Base-by-base conservation (phyloP, 306 rosid genomes). In the Acacia acuminata region DNA sequence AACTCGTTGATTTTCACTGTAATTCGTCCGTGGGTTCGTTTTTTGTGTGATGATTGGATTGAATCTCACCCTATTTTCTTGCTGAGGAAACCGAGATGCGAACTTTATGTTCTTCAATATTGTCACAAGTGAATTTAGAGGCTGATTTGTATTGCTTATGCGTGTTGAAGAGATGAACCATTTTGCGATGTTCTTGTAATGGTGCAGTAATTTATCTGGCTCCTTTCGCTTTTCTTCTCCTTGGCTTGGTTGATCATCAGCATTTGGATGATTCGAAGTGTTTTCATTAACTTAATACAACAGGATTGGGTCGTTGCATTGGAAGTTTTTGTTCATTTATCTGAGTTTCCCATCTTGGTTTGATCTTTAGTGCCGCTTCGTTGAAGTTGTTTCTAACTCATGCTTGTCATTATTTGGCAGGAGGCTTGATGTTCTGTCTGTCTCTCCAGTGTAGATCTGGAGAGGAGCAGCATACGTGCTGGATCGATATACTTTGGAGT, bases 381-480 rank as follows among this genome's bases (percentile, higher is more conserved):
- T 43, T 44, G 75, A 43, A 71, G 55, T 27, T 47, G 30, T 15
- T 19, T 47, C 60, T 72, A 25, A 72, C 30, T 5, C 24, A 74
- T 22, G 24, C 3, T 4, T 67, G 65, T 76, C 69, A 44, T 51
- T 72, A 5, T 83, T 88, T 78, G 73, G 80, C 91, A 89, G 97
- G 91, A 83, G 89, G 79, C 79, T 84, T 87, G 75, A 86, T 82
- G 85, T 76, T 66, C 67, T 83, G 78, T 81, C 27, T 58, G 81
- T 56, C 76, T 84, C 85, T 84, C 53, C 81, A 81, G 77, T 83
- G 19, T 85, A 87, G 98, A 96, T 96, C 97, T 85, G 94, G 82
- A 87, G 84, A 87, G 73, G 76, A 75, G 77, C 79, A 73, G 77
- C 72, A 1, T 27, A 27, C 30, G 63, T 80, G 25, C 84, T 73